A percentile compares a stretch with the other conserved stretches of the same genome.
phyloP scores from a whole-genome alignment of 2,329 filamentous ascomycete species.

The Alternaria hordeiaustralica region DNA sequence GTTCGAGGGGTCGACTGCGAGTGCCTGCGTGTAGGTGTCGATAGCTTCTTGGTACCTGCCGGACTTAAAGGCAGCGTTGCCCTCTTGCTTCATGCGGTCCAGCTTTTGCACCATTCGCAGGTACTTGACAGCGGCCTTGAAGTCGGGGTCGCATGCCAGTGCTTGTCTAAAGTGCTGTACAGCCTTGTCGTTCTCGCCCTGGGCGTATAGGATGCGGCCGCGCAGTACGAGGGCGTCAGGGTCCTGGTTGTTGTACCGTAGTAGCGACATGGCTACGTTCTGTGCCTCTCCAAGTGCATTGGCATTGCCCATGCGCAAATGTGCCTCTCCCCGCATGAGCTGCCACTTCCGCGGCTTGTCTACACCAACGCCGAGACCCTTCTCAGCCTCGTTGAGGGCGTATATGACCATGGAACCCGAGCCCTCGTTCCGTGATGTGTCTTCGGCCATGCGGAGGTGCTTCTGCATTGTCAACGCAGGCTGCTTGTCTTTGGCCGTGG shows the following conservation, averaged over 20 bases:
- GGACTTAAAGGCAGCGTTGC: conserved; percentile 88
- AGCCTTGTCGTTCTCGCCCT: conserved; percentile 95
- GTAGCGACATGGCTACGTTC: conserved; percentile 85
- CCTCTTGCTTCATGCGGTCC: conserved; percentile 91
- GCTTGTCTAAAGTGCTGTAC: conserved; percentile 91
- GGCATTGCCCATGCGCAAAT: conserved; percentile 87
- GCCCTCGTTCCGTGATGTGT: conserved; percentile 75
- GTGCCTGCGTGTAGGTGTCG: conserved; percentile 80
- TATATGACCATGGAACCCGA: conserved; percentile 91
- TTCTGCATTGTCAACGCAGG: conserved; percentile 84
- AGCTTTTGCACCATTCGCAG: conserved; percentile 89
- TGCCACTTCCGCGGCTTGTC: conserved; percentile 90
- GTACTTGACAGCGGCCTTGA: conserved; percentile 85
- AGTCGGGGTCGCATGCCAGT: conserved; percentile 88
- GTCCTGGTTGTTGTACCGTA: conserved; percentile 87
- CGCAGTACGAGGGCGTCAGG: conserved; percentile 91
- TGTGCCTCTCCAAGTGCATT: conserved; percentile 92
- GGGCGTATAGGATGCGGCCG: conserved; percentile 84
- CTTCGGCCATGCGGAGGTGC: conserved; percentile 80
- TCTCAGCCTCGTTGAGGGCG: conserved; percentile 88
- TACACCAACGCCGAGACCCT: conserved; percentile 75
- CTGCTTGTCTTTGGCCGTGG: conserved; percentile 83
- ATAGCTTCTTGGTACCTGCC: conserved; percentile 81
- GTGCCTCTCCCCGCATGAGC: conserved; percentile 88
- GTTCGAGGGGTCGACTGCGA: conserved; percentile 86